Percentiles rank a stretch among this genome's conserved stretches.
Conservation (phyloP, 2,329 filamentous ascomycete genomes). For the Chrysoporthe cubensis region DNA sequence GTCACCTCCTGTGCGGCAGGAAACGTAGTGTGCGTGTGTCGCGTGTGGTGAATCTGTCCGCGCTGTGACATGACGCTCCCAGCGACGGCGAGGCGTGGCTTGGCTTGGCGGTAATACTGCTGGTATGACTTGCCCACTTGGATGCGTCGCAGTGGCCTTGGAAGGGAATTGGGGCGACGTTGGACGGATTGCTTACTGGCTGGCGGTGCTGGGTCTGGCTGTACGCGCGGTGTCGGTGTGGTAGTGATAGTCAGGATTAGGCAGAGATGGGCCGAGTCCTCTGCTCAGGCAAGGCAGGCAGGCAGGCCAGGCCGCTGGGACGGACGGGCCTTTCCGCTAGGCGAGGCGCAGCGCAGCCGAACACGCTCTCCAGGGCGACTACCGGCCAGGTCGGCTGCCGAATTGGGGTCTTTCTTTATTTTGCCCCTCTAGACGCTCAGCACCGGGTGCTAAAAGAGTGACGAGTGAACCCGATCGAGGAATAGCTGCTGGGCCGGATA, state of each 20-base stretch:
- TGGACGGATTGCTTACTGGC: conserved; percentile 19
- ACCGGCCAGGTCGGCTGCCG: too few species aligned
- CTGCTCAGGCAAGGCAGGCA: not conserved
- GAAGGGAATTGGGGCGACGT: conserved; percentile 4
- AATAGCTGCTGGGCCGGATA: conserved; percentile 3
- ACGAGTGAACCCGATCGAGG: conserved; percentile 1
- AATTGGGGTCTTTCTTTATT: too few species aligned
- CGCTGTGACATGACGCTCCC: conserved; percentile 21
- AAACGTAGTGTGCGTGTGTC: conserved; percentile 14
- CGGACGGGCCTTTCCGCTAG: conserved; percentile 5
- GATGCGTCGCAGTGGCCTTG: not conserved
- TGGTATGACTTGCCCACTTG: not conserved
- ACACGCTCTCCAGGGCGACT: not conserved
- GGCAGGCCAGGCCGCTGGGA: conserved; percentile 5
- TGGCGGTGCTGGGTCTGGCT: not conserved
- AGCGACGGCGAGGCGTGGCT: conserved; percentile 13
- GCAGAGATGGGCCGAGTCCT: conserved; percentile 15
- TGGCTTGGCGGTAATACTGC: conserved; percentile 1
- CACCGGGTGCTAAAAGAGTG: not conserved
- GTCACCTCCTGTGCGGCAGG: conserved; percentile 1
- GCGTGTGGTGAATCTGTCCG: conserved; percentile 13
- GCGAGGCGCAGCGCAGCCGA: not conserved
- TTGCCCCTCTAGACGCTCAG: not conserved
- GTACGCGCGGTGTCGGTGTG: conserved; percentile 23
- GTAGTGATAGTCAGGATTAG: conserved; percentile 15